phyloP scores from a whole-genome alignment of 768 basidiomycete species.

The Kwoniella europaea region DNA sequence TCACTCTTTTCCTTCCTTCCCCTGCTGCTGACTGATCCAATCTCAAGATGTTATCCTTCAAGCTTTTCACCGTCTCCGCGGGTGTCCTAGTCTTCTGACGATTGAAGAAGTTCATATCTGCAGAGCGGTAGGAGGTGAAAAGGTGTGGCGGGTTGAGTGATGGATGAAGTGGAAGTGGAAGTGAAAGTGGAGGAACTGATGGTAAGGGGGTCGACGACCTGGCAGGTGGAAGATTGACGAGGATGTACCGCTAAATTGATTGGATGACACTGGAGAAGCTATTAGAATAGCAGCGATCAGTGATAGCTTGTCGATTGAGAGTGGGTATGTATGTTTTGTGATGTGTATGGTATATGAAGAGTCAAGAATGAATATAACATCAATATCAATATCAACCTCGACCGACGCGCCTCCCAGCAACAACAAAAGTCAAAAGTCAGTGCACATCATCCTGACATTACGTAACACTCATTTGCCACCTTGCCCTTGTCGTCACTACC shows the following conservation, averaged over 20 bases:
- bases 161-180: neutral
- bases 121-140: neutral
- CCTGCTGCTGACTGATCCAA: constrained; percentile 38
- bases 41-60: constrained; percentile 44
- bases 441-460: constrained; percentile 6
- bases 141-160: constrained; percentile 4
- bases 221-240: neutral
- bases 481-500: too few species aligned
- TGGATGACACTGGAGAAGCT: too few species aligned
- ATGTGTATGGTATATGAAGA: neutral
- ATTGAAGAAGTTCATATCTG: constrained; percentile 52
- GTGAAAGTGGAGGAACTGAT: neutral
- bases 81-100: constrained; percentile 46
- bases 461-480: constrained; percentile 19
- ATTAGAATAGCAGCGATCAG: neutral
- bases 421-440: constrained; percentile 3
- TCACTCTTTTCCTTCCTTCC: constrained; percentile 36
- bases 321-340: neutral
- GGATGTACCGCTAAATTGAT: too few species aligned
- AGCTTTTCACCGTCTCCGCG: constrained; percentile 38
- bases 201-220: neutral
- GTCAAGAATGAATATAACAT: neutral
- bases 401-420: constrained; percentile 22
- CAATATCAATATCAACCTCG: neutral
- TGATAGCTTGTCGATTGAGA: too few species aligned